Percentiles rank a stretch among this genome's conserved stretches.
phyloP scores from a whole-genome alignment of 2,329 filamentous ascomycete species.

The Arachnomyces sp. region DNA sequence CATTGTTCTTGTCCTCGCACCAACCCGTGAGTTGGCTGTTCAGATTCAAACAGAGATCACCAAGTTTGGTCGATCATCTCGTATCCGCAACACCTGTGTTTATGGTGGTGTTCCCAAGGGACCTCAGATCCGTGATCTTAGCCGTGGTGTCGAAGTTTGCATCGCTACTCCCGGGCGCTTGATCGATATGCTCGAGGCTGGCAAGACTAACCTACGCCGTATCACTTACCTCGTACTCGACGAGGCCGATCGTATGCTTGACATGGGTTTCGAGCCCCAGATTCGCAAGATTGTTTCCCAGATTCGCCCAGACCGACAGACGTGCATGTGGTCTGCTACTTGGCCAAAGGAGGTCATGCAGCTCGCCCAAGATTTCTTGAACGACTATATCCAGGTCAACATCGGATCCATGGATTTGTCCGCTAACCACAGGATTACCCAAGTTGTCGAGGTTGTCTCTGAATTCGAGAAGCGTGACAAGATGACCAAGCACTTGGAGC shows the following conservation, averaged over 20 bases:
- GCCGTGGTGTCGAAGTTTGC: slow-evolving; percentile 93
- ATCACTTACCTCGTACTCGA: slow-evolving; percentile 98
- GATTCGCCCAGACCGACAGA: slow-evolving; percentile 96
- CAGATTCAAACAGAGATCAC: slow-evolving; percentile 98
- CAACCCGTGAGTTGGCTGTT: slow-evolving; percentile 93
- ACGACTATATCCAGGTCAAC: slow-evolving; percentile 97
- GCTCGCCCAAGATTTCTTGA: slow-evolving; percentile 80
- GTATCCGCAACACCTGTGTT: slow-evolving; percentile 96
- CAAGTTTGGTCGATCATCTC: slow-evolving; percentile 96
- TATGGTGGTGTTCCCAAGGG: slow-evolving; percentile 99
- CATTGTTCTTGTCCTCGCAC: slow-evolving; percentile 90
- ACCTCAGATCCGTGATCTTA: slow-evolving; percentile 88
- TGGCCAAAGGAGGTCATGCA: slow-evolving; percentile 98
- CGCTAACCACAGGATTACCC: slow-evolving; percentile 95
- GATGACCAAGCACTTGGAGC: slow-evolving; percentile 96
- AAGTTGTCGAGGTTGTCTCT: slow-evolving; percentile 91
- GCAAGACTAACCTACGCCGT: slow-evolving; percentile 94
- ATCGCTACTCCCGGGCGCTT: slow-evolving; percentile 96
- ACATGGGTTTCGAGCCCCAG: slow-evolving; percentile 99
- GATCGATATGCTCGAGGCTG: slow-evolving; percentile 96
- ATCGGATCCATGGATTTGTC: slow-evolving; percentile 93
- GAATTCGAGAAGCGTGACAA: slow-evolving; percentile 96
- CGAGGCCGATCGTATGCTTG: slow-evolving; percentile 98
- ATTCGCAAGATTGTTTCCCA: slow-evolving; percentile 98
- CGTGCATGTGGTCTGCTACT: slow-evolving; percentile 98